Conservation (phyloP, 2,329 filamentous ascomycete species). For the Colletotrichum plurivorum region DNA sequence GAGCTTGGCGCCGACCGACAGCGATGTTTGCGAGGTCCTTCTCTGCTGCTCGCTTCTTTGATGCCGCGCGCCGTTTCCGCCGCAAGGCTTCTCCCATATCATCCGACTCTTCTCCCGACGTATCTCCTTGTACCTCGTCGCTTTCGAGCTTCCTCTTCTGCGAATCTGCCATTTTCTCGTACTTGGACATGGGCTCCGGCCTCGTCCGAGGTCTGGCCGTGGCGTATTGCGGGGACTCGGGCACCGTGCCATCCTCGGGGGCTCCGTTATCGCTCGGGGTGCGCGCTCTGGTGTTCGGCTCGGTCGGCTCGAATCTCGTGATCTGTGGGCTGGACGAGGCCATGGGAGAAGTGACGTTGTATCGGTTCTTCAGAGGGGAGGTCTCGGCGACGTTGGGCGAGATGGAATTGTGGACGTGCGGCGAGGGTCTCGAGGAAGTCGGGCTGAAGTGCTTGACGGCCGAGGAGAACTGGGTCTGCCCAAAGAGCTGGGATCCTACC, state of each 20-base stretch:
- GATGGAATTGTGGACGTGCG: conserved; percentile 59
- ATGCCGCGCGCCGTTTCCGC: conserved; percentile 36
- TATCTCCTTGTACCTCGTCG: conserved; percentile 45
- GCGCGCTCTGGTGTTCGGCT: conserved; percentile 42
- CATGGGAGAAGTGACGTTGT: conserved; percentile 61
- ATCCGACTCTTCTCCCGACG: conserved; percentile 53
- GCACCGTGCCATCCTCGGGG: conserved; percentile 50
- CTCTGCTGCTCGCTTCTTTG: conserved; percentile 52
- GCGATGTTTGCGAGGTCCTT: conserved; percentile 59
- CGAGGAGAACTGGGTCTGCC: conserved; percentile 68
- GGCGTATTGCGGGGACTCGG: conserved; percentile 51
- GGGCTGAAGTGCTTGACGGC: conserved; percentile 65
- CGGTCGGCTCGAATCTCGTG: conserved; percentile 36
- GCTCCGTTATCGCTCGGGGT: conserved; percentile 46
- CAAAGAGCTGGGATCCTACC: conserved; percentile 67
- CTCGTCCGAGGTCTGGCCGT: not conserved
- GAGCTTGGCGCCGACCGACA: conserved; percentile 42
- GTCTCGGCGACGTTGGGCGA: conserved; percentile 61
- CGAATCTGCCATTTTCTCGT: conserved; percentile 62
- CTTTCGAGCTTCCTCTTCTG: conserved; percentile 56
- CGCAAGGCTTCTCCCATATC: conserved; percentile 52
- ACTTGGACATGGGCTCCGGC: conserved; percentile 55
- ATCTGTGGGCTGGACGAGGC: conserved; percentile 58
- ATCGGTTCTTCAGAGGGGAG: conserved; percentile 66
- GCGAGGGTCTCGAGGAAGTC: conserved; percentile 71